Evolutionary conservation across 2,329 filamentous ascomycete species (phyloP), one percentile per base, ranked within the genome.

Genomic region (Epichloe uncinata): DNA sequence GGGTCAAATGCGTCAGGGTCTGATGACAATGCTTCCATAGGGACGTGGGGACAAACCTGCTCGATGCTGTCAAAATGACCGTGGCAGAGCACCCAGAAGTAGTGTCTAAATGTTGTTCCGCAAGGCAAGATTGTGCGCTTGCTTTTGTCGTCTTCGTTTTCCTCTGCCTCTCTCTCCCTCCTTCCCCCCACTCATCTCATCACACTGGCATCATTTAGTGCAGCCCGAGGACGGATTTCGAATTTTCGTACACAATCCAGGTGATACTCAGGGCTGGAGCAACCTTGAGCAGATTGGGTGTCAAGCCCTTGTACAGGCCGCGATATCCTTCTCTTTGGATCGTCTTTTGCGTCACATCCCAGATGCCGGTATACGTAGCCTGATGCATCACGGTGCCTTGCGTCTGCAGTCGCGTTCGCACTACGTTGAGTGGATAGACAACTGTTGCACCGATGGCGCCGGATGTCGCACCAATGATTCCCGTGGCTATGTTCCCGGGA

Each of bases 201-300:
- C 40, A 42, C n/a, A n/a, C 30, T 30, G 30, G 30, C 26, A 3
- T 3, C 18, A 12, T 18, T 57, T 53, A 66, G 55, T 74, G 71
- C 58, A 82, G 61, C 13, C 72, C 66, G 56, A 95, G 72, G 35
- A 85, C 64, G 58, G 75, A 79, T 73, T 95, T 95, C 50, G 86
- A 81, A 62, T 93, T 93, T 69, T 95, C 89, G 63, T 95, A 95
- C 53, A 93, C 85, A 60, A 95, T 81, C 74, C 93, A 95, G 49
- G 88, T 90, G 64, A 98, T 97, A 60, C 89, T 95, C 49, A 98
- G 84, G 33, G 93, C 89, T 2, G 93, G 93, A 9, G 93, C 89
- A 36, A 98, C 93, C 72, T 98, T 98, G 58, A 98, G 74, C 38
- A 98, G 73, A 63, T 97, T 98, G 5, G 93, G 93, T 41, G 91